These are phyloP conservation scores for Wickerhamiella musiphila DNA, from an alignment of 805 yeast species.

Conservation along the genomic window DNA sequence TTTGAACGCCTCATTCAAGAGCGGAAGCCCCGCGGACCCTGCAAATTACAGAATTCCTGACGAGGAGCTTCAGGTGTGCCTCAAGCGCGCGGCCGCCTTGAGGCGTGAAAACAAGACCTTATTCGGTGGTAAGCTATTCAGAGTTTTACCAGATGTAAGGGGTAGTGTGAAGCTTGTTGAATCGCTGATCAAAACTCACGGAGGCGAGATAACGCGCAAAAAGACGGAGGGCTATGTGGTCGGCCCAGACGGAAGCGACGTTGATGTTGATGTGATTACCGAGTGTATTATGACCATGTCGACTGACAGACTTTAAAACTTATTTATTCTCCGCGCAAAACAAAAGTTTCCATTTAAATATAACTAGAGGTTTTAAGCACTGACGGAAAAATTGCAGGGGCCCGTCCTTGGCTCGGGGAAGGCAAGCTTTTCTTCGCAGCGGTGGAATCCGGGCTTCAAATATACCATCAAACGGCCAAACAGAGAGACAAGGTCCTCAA, in stretches of 20 bases:
- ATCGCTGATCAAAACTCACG: constrained; percentile 44
- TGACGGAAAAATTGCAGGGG: too few species aligned
- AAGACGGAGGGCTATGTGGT: constrained; percentile 2
- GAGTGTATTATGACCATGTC: constrained; percentile 12
- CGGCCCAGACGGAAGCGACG: constrained; percentile 6
- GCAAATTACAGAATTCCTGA: constrained; percentile 14
- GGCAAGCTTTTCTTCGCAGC: too few species aligned
- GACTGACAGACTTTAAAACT: background rate
- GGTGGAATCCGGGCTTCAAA: too few species aligned
- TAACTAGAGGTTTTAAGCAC: too few species aligned
- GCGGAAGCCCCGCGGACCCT: constrained; percentile 10
- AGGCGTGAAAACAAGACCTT: constrained; percentile 17
- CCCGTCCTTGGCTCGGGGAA: too few species aligned
- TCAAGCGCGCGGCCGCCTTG: constrained; percentile 5
- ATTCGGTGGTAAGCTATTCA: constrained; percentile 33
- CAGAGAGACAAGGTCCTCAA: too few species aligned
- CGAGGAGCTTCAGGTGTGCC: constrained; percentile 5
- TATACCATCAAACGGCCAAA: too few species aligned
- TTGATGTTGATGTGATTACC: constrained; percentile 9
- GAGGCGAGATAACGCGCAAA: constrained; percentile 22
- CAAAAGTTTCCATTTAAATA: too few species aligned
- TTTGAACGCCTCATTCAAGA: constrained; percentile 13
- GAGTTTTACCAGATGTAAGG: constrained; percentile 38
- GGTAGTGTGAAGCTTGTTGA: constrained; percentile 44
- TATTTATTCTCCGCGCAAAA: background rate